Conservation (phyloP, 2,329 filamentous ascomycete species). For the Gnomoniopsis smithogilvyi region DNA sequence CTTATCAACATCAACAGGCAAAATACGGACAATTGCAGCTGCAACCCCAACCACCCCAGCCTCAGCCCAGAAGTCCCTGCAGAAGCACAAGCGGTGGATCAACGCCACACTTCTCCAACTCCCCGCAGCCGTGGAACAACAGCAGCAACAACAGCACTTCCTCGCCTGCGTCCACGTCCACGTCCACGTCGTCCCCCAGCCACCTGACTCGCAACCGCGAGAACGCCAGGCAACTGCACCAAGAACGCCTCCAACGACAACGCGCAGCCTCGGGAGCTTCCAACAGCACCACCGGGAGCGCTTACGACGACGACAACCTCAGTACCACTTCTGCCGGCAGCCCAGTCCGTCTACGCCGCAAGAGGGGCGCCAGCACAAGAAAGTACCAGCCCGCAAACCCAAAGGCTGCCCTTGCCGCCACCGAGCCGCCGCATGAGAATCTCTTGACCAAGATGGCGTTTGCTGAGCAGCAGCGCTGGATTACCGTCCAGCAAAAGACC, state of each 20-base stretch:
- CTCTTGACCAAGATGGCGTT: slow-evolving; percentile 59
- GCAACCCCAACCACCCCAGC: slow-evolving; percentile 7
- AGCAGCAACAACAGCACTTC: slow-evolving; percentile 19
- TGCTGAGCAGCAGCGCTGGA: slow-evolving; percentile 64
- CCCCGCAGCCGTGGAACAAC: slow-evolving; percentile 21
- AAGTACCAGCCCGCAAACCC: slow-evolving; percentile 27
- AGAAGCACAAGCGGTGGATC: slow-evolving; percentile 6
- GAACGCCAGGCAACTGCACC: slow-evolving; percentile 48
- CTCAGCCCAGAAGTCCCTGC: slow-evolving; percentile 3
- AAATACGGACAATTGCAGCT: slow-evolving; percentile 3
- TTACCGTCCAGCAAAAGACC: slow-evolving; percentile 92
- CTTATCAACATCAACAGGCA: not conserved
- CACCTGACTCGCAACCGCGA: slow-evolving; percentile 35
- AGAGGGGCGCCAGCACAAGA: slow-evolving; percentile 16
- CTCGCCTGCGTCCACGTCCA: not conserved
- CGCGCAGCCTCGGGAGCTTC: slow-evolving; percentile 26
- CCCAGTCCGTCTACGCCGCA: not conserved
- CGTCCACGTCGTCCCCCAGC: slow-evolving; percentile 8
- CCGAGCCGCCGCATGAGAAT: slow-evolving; percentile 48
- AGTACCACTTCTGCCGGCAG: slow-evolving; percentile 14
- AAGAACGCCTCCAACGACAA: slow-evolving; percentile 41
- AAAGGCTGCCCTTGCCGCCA: slow-evolving; percentile 31
- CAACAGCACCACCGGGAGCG: slow-evolving; percentile 33
- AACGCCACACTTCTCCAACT: slow-evolving; percentile 5
- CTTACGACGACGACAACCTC: slow-evolving; percentile 24